Evolutionary conservation across 2,329 filamentous ascomycete genomes (phyloP), one percentile per base, ranked within the genome.

Genomic region (Hymenoscyphus linearis): DNA sequence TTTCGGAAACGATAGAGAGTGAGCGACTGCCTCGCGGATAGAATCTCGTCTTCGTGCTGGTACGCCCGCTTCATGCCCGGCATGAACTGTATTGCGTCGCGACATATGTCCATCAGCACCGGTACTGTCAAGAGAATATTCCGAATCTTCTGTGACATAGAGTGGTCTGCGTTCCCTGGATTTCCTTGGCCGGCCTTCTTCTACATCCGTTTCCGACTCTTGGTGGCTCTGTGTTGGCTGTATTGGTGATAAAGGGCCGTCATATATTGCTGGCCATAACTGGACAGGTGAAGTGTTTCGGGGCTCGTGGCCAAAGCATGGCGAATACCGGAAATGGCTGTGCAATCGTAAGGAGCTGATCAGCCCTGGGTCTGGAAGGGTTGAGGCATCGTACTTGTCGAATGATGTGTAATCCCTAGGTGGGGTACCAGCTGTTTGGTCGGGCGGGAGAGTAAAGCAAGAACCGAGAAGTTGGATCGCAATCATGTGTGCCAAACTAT

Each of bases 271-370:
- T 44, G 61, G 62, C 67, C 68, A 69, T n/a, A 58, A 34, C 6
- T 68, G 64, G 12, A 66, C 64, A 12, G 71, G 71, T 4, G 71
- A 71, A 12, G 69, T 61, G 37, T 67, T 71, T 7, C 70, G 65
- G 27, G 70, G 64, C 62, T 73, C 65, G 50, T 73, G 67, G 3
- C 71, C 70, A 57, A 71, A 73, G 34, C 65, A 65, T n/a, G 71
- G 71, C 2, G 71, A 69, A 62, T 70, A 73, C 52, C 67, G 66
- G 59, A 69, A 72, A 35, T 71, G 64, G 2, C 69, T 69, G 62
- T 72, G 71, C 69, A 72, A 68, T 55, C 69, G 64, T 44, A 73
- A 62, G 7, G 70, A 72, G 57, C 71, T 73, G 25, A 72, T 72
- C 64, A 73, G 67, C 26, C 67, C 50, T 22, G 70, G 59, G 60